Percentiles rank a stretch among this genome's conserved stretches.
Conservation (phyloP, 2,329 filamentous ascomycete species). For the Hymenoscyphus scutula region DNA sequence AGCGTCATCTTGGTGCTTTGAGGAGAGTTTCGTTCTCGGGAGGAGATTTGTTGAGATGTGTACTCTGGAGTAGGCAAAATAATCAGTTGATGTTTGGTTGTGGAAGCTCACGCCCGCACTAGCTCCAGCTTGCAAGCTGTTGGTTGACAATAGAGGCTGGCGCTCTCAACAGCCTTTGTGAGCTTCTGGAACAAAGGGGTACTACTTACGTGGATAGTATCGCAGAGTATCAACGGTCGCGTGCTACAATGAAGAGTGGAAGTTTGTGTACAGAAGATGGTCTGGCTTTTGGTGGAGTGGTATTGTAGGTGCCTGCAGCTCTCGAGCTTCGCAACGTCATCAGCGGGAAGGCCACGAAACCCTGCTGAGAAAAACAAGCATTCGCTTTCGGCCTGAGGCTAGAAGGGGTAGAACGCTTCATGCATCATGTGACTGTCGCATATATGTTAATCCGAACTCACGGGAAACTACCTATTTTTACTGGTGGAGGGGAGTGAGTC, state of each 20-base stretch:
- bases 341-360: constrained; percentile 6
- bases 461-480: no score
- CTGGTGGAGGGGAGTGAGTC: no score
- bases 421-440: no score
- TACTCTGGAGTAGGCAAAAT: constrained; percentile 27
- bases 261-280: not conserved
- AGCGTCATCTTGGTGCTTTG: constrained; percentile 45
- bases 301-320: not conserved
- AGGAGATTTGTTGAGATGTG: constrained; percentile 19
- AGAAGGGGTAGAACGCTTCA: no score
- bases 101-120: not conserved
- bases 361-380: not conserved
- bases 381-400: no score
- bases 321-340: constrained; percentile 6
- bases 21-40: constrained; percentile 13
- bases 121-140: not conserved
- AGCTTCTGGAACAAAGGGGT: not conserved
- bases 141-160: not conserved
- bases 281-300: not conserved
- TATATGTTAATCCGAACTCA: no score
- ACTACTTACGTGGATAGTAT: not conserved
- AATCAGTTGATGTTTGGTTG: constrained; percentile 24
- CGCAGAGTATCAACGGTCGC: no score
- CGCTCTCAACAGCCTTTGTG: not conserved
- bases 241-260: not conserved